Evolutionary conservation across 2,329 filamentous ascomycete genomes (phyloP).

Genomic region (Monilinia fructigena): DNA sequence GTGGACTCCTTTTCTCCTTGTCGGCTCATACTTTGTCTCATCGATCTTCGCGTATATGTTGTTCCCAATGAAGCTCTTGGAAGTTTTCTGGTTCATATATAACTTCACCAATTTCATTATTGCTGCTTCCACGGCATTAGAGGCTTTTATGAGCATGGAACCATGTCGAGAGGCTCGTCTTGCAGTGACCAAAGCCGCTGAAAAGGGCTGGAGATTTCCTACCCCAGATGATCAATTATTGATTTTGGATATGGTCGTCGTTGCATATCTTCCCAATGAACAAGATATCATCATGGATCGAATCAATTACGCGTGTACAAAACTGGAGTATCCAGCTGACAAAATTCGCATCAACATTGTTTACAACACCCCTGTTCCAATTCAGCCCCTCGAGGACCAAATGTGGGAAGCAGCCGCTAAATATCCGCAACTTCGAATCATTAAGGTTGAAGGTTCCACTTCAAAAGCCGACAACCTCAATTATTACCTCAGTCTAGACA

Average conservation of each 20-base stretch:
- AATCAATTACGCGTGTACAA: conserved; percentile 47
- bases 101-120: conserved; percentile 47
- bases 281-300: conserved; percentile 51
- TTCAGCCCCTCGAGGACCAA: conserved; percentile 47
- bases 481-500: conserved; percentile 48
- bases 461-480: conserved; percentile 53
- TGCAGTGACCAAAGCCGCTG: conserved; percentile 41
- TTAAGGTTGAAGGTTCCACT: conserved; percentile 49
- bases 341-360: conserved; percentile 49
- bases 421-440: conserved; percentile 45
- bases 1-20: conserved; percentile 45
- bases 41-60: conserved; percentile 46
- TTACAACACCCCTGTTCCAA: conserved; percentile 50
- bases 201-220: conserved; percentile 45
- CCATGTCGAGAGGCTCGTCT: conserved; percentile 42
- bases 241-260: conserved; percentile 48
- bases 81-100: conserved; percentile 47
- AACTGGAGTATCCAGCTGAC: conserved; percentile 47
- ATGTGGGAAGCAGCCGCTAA: conserved; percentile 42
- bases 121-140: conserved; percentile 44
- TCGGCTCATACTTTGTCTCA: conserved; percentile 44
- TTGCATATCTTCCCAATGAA: conserved; percentile 52
- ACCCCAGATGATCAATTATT: conserved; percentile 44
- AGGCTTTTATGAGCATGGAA: conserved; percentile 44
- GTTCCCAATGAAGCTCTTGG: conserved; percentile 41